Evolutionary conservation across 2,329 filamentous ascomycete species (phyloP), one percentile per base, ranked within the genome.

Genomic region (Xylaria sp.): DNA sequence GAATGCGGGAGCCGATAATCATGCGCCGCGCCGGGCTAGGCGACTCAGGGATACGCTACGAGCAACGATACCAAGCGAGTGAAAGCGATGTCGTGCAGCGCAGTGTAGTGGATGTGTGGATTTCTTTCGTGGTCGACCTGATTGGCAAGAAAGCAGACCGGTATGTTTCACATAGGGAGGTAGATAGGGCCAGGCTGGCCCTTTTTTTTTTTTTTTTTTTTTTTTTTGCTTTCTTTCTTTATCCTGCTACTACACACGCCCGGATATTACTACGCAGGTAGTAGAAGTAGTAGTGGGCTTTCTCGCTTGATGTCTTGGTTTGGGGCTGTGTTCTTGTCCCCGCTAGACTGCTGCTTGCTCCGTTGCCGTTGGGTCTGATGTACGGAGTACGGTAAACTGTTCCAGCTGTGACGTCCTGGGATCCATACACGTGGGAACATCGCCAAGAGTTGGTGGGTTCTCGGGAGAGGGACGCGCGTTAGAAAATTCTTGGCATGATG

Each of bases 391-490:
- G n/a, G 23, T 36, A 36, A 56, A 56, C n/a, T 43, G 31, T 13
- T 18, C 63, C 33, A 33, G 31, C 46, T 46, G 63, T 15, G 39
- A 56, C 31, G 23, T 33, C 28, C 7, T 15, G 12, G 49, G 49
- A 55, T 51, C 28, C 48, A 46, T 51, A 46, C 56, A 58, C 39
- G 56, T 58, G 49, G 56, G 39, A 28, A 52, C 20, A 65, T 60
- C 63, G 56, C 56, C 56, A 49, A 61, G 55, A 20, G 20, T 46
- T 33, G 28, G 63, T 65, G 56, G 49, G 31, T 46, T 65, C 36
- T 46, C 25, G 60, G 33, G 33, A 36, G 33, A 28, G 33, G 4
- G 48, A 65, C 56, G 49, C 62, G 51, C 36, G 54, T 64, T 67
- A 25, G 41, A 13, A 7, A 20, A 52, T 23, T 9, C 59, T 67